Percentiles rank a stretch among this genome's conserved stretches.
These are phyloP conservation scores for sunflower (Helianthus annuus) DNA, from an alignment of 129 eudicot genomes.

Conservation along the genomic window HanXRQr2.0-SUNRISE NC_035433.2:141396217-141396716, in stretches of 20 bases:
- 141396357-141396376: conserved; percentile 90
- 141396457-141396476: conserved; percentile 47
- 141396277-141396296: conserved; percentile 53
- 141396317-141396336: conserved; percentile 48
- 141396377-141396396: conserved; percentile 55
- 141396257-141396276: conserved; percentile 45
- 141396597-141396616: conserved; percentile 43
- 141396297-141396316: conserved; percentile 85
- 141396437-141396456: conserved; percentile 48
- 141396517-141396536: conserved; percentile 38
- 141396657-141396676: conserved; percentile 49
- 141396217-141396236: conserved; percentile 30
- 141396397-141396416: conserved; percentile 73
- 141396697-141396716: conserved; percentile 21
- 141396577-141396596: conserved; percentile 42
- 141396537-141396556: conserved; percentile 43
- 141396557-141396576: conserved; percentile 31
- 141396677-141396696: conserved; percentile 32
- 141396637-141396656: conserved; percentile 47
- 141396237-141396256: conserved; percentile 48
- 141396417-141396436: conserved; percentile 62
- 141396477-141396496: conserved; percentile 39
- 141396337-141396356: conserved; percentile 65
- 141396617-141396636: conserved; percentile 47
- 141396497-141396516: conserved; percentile 22